Evolutionary conservation across 164 flowering plant genomes (phyloP).

Genomic region (Tetracentron sinense): DNA sequence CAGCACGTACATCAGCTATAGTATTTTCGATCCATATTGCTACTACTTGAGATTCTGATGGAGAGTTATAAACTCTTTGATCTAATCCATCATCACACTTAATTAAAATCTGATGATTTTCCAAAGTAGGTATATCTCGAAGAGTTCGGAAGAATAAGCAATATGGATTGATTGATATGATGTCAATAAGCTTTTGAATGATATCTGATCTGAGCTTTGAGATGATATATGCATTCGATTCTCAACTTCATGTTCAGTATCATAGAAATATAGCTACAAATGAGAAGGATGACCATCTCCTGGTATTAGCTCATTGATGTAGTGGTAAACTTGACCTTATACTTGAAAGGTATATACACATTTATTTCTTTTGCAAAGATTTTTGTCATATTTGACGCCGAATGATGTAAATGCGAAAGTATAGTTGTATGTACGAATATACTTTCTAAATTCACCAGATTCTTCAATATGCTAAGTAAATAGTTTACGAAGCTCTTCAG

Average conservation of each 20-base stretch:
- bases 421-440: conserved; percentile 9
- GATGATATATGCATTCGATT: not conserved
- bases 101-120: not conserved
- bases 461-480: not conserved
- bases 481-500: not conserved
- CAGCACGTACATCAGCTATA: not conserved
- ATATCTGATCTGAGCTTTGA: not conserved
- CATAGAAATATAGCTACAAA: conserved; percentile 6
- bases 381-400: conserved; percentile 1
- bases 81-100: not conserved
- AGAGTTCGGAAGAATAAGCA: not conserved
- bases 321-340: conserved; percentile 8
- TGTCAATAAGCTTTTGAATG: not conserved
- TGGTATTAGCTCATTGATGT: not conserved
- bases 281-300: not conserved
- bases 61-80: not conserved
- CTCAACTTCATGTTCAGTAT: conserved; percentile 4
- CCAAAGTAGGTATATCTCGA: not conserved
- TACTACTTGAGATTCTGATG: not conserved
- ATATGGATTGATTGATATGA: not conserved
- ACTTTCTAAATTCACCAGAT: not conserved
- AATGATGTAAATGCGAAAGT: conserved; percentile 2
- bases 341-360: conserved; percentile 4
- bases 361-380: not conserved
- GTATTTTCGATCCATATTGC: not conserved